Percentiles rank a stretch among this genome's conserved stretches.
Evolutionary conservation across 2,329 filamentous ascomycete genomes (phyloP).

Genomic region (Byssochlamys sp.): DNA sequence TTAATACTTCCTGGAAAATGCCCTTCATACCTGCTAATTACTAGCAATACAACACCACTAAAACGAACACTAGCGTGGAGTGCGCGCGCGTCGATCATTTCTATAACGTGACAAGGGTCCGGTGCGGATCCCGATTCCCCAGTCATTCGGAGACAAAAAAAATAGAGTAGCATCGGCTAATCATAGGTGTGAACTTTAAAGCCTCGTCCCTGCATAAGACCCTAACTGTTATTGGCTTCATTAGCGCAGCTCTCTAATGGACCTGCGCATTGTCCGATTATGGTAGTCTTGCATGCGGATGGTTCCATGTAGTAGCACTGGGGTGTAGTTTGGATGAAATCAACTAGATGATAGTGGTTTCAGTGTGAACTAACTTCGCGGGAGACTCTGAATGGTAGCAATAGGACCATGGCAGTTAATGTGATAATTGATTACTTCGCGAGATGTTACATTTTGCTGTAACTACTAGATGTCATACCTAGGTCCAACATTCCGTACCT

Average conservation of each 20-base stretch:
- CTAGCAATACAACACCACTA: not conserved
- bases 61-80: not conserved
- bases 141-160: not conserved
- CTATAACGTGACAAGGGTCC: not conserved
- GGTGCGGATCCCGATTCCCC: not conserved
- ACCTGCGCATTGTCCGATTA: not conserved
- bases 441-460: not conserved
- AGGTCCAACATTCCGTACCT: not conserved
- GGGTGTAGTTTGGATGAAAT: not conserved
- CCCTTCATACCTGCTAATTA: not conserved
- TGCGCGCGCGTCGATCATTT: not conserved
- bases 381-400: not conserved
- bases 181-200: not conserved
- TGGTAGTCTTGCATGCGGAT: not conserved
- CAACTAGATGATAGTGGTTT: not conserved
- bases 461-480: not conserved
- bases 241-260: not conserved
- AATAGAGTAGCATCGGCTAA: not conserved
- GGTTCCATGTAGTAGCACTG: not conserved
- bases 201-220: not conserved
- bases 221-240: not conserved
- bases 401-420: not conserved
- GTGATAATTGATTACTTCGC: not conserved
- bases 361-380: not conserved
- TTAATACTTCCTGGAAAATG: no score